Base-by-base conservation (phyloP, 2,329 filamentous ascomycete genomes). In the Trichoderma citrinoviride region DNA sequence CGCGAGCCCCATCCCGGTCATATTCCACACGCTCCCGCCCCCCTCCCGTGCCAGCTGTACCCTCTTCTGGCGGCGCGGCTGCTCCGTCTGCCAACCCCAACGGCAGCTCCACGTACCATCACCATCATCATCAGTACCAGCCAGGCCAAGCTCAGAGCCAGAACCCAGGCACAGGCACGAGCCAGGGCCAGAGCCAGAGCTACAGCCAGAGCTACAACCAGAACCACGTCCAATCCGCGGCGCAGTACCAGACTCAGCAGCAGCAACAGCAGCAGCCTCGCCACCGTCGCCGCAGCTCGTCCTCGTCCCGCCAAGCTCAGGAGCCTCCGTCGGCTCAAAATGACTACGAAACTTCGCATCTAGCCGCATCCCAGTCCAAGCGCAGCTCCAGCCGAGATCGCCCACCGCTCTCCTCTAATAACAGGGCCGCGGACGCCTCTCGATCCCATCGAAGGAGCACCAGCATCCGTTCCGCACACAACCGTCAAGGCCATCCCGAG, bases 261-360 rank as follows among this genome's bases (percentile, higher is more conserved):
- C 71, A 66, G 69, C 73, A 70, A 71, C 72, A 65, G 49, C 65
- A 46, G 29, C 67, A 68, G 67, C 69, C 75, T 67, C 78, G 74
- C 61, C 76, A 77, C 70, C 77, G 76, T 65, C 77, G 74, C 69
- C 76, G 73, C 71, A 68, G 75, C 71, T 78, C 79, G 41, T 79
- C 79, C 27, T 78, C 78, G 47, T 75, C 77, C 64, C 79, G 78
- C 67, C 77, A 79, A 66, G 72, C 77, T 54, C 78, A 81, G 68
- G 78, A 83, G 64, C 70, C 78, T 49, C 71, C 79, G 60, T 79
- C 80, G 62, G 79, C 80, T 61, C 87, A 89, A 72, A 83, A 89
- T 76, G 91, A 95, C 78, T 88, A 88, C 81, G 91, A 94, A 78
- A 84, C 88, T 71, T 82, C 84, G 71, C 88, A 88, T 80, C 77